These are phyloP conservation scores for Bruguiera parviflora DNA, from an alignment of 345 rosid species.

Conservation along the genomic window DNA sequence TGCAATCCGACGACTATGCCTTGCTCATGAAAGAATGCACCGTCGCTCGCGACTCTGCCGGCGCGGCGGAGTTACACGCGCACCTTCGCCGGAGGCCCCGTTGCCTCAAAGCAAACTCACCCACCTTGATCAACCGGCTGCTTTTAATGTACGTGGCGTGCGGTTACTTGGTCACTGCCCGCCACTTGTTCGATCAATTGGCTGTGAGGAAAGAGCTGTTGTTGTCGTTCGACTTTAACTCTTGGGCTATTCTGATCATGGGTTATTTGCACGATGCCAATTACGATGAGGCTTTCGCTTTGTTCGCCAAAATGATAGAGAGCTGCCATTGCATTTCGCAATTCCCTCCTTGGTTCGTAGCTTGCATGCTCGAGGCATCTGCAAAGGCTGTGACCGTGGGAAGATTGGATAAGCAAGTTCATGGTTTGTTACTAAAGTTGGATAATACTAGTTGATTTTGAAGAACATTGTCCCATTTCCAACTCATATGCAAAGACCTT, in stretches of 20 bases:
- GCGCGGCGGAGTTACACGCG: background rate
- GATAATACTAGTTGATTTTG: background rate
- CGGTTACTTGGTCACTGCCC: background rate
- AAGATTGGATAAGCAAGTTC: background rate
- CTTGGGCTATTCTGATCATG: background rate
- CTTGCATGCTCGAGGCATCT: background rate
- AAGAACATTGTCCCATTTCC: too few relatives aligned
- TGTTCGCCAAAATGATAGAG: background rate
- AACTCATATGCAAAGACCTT: too few relatives aligned
- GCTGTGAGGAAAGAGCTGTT: background rate
- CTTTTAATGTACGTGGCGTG: background rate
- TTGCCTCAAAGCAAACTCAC: background rate
- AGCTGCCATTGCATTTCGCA: background rate
- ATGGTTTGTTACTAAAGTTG: background rate
- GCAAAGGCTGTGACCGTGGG: background rate
- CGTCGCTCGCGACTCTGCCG: background rate
- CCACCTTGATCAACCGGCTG: background rate
- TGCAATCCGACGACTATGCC: background rate
- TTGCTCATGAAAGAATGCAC: background rate
- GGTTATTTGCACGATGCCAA: background rate
- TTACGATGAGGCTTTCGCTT: background rate
- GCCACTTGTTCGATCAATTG: background rate
- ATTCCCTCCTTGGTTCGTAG: background rate
- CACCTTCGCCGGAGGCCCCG: background rate
- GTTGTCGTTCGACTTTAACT: background rate